Percentiles rank a stretch among this genome's conserved stretches.
phyloP scores from a whole-genome alignment of 192 early-diverging fungal species.

The Lunasporangiospora selenospora region DNA sequence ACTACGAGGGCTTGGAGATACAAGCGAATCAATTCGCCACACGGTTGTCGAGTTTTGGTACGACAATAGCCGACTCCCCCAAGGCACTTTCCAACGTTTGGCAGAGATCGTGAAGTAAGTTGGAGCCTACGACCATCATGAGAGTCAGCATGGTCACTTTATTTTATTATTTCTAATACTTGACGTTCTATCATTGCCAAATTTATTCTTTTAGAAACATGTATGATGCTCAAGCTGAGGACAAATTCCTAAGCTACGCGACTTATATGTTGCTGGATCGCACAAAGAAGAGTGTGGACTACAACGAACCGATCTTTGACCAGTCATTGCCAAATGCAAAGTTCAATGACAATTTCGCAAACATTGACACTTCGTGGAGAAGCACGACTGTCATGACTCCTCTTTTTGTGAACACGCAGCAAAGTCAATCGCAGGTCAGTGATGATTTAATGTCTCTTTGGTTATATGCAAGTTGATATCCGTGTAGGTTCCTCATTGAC shows the following conservation, averaged over 20 bases:
- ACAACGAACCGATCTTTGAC: constrained; percentile 66
- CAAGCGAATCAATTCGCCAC: constrained; percentile 41
- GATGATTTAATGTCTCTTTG: no score
- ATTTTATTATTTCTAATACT: no score
- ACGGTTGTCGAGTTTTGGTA: constrained; percentile 53
- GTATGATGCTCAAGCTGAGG: constrained; percentile 69
- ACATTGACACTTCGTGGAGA: constrained; percentile 67
- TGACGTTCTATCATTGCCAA: neutral
- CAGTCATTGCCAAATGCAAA: constrained; percentile 69
- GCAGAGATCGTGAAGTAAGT: constrained; percentile 50
- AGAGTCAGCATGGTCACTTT: no score
- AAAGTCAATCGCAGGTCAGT: constrained; percentile 46
- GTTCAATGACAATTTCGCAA: constrained; percentile 63
- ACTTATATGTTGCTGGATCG: constrained; percentile 65
- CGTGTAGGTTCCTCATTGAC: no score
- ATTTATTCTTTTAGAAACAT: constrained; percentile 46
- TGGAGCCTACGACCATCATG: no score
- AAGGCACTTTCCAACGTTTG: constrained; percentile 43
- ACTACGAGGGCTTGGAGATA: constrained; percentile 54
- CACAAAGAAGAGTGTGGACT: constrained; percentile 64
- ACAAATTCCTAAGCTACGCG: constrained; percentile 65
- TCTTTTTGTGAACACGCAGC: constrained; percentile 61
- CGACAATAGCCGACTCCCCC: constrained; percentile 32
- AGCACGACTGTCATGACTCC: constrained; percentile 64
- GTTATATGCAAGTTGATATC: no score